phyloP scores from a whole-genome alignment of 164 flowering plant genomes.

The Chloranthus sessilifolius region DNA sequence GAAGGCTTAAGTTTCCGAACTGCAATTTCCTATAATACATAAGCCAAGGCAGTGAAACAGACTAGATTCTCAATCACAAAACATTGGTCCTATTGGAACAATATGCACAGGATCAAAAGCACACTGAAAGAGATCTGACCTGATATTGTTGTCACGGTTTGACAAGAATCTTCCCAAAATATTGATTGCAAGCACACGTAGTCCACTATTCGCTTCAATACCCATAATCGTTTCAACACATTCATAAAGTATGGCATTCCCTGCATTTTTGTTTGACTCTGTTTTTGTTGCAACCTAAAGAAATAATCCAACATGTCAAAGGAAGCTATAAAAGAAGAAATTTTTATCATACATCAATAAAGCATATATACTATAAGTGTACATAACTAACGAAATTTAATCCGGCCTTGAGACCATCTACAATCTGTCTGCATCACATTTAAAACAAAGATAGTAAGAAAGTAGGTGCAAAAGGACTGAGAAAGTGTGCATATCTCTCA shows the following conservation, averaged over 20 bases:
- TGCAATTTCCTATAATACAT: too few relatives aligned
- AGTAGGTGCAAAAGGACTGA: too few relatives aligned
- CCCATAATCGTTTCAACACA: constrained; percentile 97
- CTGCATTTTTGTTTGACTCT: constrained; percentile 96
- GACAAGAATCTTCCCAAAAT: constrained; percentile 98
- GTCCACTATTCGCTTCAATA: constrained; percentile 94
- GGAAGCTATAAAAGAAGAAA: background rate
- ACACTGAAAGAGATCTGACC: constrained; percentile 36
- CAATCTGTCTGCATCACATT: too few relatives aligned
- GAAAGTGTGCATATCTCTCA: too few relatives aligned
- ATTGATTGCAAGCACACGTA: constrained; percentile 97
- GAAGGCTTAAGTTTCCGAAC: too few relatives aligned
- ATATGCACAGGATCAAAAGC: background rate
- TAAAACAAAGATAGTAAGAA: too few relatives aligned
- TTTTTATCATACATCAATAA: too few relatives aligned
- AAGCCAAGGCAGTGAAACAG: too few relatives aligned
- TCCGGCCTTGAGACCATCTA: too few relatives aligned
- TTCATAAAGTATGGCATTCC: constrained; percentile 96
- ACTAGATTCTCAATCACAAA: too few relatives aligned
- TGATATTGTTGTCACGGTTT: constrained; percentile 98
- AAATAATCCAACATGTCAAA: constrained; percentile 1
- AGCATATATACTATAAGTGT: background rate
- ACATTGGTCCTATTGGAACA: too few relatives aligned
- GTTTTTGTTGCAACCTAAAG: constrained; percentile 94
- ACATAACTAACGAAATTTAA: background rate